Base-by-base conservation (phyloP, 2,329 filamentous ascomycete genomes). In the Thielaviopsis populi region DNA sequence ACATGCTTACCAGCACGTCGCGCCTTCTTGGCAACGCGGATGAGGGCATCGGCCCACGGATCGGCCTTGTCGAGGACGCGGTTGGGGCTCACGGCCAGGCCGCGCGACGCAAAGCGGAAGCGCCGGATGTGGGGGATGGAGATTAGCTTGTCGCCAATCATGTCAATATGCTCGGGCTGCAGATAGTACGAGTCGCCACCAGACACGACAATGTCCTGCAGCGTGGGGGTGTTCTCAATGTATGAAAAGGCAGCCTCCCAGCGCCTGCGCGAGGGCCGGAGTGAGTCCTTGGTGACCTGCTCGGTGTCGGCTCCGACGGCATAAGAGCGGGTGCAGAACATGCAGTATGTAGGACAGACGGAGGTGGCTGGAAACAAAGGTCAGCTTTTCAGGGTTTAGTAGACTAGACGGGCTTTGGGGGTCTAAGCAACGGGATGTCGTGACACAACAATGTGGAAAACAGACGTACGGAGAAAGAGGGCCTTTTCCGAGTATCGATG, bases 401-500 rank as follows among this genome's bases (percentile, higher is more conserved):
- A 10, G 33, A 37, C 33, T 7, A 7, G 30, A 7, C 30, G 5
- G 33, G 48, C 22, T 33, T 8, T 54, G 22, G 15, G 6, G 17
- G 4, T 46, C 22, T 11, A 41, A n/a, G n/a, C n/a, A n/a, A n/a
- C n/a, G n/a, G n/a, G n/a, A n/a, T n/a, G n/a, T n/a, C n/a, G n/a
- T n/a, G n/a, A n/a, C n/a, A n/a, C n/a, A n/a, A n/a, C n/a, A 42
- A 60, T 42, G n/a, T 10, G 5, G 13, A 15, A 0, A 15, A 27
- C 19, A 27, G 50, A 22, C 76, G 70, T 72, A 84, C 82, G 78
- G 37, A 86, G 72, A 63, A 86, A 84, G 5, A 86, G 71, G 1
- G 79, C 83, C 70, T 83, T 84, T 66, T 85, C 82, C 0, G 78
- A 78, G 69, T 87, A 86, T n/a, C 83, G 76, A 70, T 85, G 83